A percentile compares a stretch with the other conserved stretches of the same genome.
These are phyloP conservation scores for Penicillium corylophilum DNA, from an alignment of 2,329 filamentous ascomycete species.

Conservation along the genomic window DNA sequence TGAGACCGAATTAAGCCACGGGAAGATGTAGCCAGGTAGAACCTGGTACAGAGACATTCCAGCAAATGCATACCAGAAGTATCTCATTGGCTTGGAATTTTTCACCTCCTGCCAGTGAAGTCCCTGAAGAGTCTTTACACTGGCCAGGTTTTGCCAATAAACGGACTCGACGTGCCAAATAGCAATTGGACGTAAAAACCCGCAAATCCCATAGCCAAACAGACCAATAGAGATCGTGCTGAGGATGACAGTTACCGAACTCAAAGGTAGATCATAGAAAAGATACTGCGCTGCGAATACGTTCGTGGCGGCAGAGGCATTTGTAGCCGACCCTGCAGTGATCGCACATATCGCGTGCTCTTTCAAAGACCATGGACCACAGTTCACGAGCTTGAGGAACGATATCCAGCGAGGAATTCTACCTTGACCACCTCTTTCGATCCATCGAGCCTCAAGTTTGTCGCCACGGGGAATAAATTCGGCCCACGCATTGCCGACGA, in stretches of 20 bases:
- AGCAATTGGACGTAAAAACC: constrained; percentile 54
- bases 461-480: constrained; percentile 54
- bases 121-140: constrained; percentile 55
- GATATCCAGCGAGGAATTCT: constrained; percentile 46
- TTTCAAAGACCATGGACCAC: constrained; percentile 54
- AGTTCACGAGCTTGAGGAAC: constrained; percentile 51
- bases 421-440: constrained; percentile 41
- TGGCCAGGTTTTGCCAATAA: constrained; percentile 56
- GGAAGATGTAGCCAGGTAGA: constrained; percentile 56
- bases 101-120: constrained; percentile 55
- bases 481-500: constrained; percentile 53
- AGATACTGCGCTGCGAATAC: constrained; percentile 54
- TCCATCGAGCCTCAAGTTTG: constrained; percentile 49
- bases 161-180: constrained; percentile 59
- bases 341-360: constrained; percentile 57
- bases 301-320: constrained; percentile 41
- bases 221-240: constrained; percentile 55
- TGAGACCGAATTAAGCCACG: constrained; percentile 57
- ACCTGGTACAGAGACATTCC: constrained; percentile 55
- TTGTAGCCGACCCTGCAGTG: constrained; percentile 55
- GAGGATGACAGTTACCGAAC: constrained; percentile 49
- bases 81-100: constrained; percentile 52
- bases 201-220: constrained; percentile 57
- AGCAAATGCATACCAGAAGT: constrained; percentile 53
- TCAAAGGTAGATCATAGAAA: constrained; percentile 53